phyloP scores from a whole-genome alignment of 805 yeast species.

The Candida nemodendra region DNA sequence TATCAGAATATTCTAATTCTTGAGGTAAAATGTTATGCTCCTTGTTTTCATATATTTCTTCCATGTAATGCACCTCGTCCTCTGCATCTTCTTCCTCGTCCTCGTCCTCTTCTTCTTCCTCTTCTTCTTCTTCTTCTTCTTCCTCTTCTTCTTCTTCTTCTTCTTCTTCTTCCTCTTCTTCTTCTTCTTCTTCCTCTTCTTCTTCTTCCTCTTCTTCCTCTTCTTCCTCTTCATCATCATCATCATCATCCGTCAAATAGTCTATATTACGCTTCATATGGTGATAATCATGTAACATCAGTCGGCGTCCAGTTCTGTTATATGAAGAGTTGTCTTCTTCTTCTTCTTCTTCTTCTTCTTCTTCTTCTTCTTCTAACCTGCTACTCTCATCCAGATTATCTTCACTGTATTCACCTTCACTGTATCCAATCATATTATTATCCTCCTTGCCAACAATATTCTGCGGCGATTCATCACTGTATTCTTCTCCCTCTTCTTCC shows the following conservation, averaged over 20 bases:
- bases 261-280: not conserved
- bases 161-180: conserved; percentile 3
- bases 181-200: conserved; percentile 11
- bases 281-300: not conserved
- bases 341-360: not conserved
- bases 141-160: conserved; percentile 4
- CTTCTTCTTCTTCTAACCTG: conserved; percentile 1
- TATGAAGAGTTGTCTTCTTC: not conserved
- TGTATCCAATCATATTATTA: conserved; percentile 2
- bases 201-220: conserved; percentile 11
- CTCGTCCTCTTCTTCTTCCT: not conserved
- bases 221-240: conserved; percentile 7
- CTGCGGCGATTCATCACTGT: conserved; percentile 8
- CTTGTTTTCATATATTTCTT: too few relatives aligned
- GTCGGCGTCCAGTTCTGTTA: too few relatives aligned
- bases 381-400: too few relatives aligned
- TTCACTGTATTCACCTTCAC: not conserved
- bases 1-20: too few relatives aligned
- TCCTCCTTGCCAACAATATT: conserved; percentile 12
- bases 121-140: not conserved
- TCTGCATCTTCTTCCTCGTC: not conserved
- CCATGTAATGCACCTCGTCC: too few relatives aligned
- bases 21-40: too few relatives aligned
- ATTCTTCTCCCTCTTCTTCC: conserved; percentile 7
- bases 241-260: conserved; percentile 3